These are phyloP conservation scores for Xenoacremonium recifei DNA, from an alignment of 2,329 filamentous ascomycete genomes.

Conservation along the genomic window DNA sequence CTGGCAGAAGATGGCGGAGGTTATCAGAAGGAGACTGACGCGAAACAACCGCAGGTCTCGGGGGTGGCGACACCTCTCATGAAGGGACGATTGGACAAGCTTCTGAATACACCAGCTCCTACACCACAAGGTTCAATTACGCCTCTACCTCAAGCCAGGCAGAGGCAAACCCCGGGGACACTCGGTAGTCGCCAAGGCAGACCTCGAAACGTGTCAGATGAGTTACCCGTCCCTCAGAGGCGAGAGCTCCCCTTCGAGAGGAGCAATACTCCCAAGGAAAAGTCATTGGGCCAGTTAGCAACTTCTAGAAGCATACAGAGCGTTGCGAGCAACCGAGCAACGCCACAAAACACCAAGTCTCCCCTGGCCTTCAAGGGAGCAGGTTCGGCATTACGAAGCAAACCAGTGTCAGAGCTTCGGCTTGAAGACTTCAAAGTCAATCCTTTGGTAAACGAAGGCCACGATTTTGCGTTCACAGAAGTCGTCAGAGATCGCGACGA, in stretches of 20 bases:
- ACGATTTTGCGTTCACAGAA: conserved; percentile 71
- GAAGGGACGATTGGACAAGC: conserved; percentile 30
- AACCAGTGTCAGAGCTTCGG: conserved; percentile 55
- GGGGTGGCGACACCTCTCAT: conserved; percentile 7
- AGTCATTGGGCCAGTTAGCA: conserved; percentile 9
- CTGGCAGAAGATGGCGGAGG: conserved; percentile 50
- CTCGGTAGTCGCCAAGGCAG: too few species aligned
- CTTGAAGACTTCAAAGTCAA: conserved; percentile 83
- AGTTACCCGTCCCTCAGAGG: conserved; percentile 36
- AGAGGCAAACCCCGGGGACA: too few species aligned
- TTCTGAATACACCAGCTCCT: conserved; percentile 32
- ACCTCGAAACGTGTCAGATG: conserved; percentile 10
- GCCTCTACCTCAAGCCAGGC: too few species aligned
- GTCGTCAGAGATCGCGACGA: conserved; percentile 70
- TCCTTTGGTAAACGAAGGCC: conserved; percentile 66
- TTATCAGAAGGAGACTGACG: conserved; percentile 18
- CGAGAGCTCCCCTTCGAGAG: conserved; percentile 39
- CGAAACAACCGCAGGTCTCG: conserved; percentile 1
- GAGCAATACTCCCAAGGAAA: conserved; percentile 13
- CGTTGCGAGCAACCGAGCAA: conserved; percentile 8
- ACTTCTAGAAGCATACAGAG: conserved; percentile 5
- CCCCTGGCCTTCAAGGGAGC: conserved; percentile 21
- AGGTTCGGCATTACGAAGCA: conserved; percentile 50
- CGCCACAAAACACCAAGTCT: conserved; percentile 12
- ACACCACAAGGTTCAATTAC: conserved; percentile 22